A percentile compares a stretch with the other conserved stretches of the same genome.
These are phyloP conservation scores for Fusarium goolgardi DNA, from an alignment of 2,329 filamentous ascomycete genomes.

Conservation along the genomic window DNA sequence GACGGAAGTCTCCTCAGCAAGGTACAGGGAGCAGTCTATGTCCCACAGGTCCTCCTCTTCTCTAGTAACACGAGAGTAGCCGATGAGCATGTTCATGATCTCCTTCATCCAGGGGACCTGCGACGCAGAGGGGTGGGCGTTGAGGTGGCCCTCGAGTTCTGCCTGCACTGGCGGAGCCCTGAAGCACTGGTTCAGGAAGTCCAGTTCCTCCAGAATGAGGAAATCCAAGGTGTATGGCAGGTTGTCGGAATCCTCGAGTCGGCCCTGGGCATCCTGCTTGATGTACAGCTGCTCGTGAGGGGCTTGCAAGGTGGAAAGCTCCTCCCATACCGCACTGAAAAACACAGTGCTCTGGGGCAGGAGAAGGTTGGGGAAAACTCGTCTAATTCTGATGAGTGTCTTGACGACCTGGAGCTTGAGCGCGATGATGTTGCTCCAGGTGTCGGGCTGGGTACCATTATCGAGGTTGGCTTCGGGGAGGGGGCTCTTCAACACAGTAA, in stretches of 20 bases:
- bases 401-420: conserved; percentile 96
- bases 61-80: conserved; percentile 88
- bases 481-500: conserved; percentile 77
- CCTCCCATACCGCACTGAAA: conserved; percentile 90
- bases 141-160: conserved; percentile 86
- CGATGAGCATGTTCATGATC: conserved; percentile 85
- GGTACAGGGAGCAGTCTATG: conserved; percentile 93
- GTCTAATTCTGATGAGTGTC: conserved; percentile 88
- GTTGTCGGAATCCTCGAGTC: conserved; percentile 88
- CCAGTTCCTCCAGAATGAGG: conserved; percentile 90
- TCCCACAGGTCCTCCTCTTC: conserved; percentile 98
- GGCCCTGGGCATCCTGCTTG: conserved; percentile 83
- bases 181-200: conserved; percentile 92
- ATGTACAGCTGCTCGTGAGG: conserved; percentile 88
- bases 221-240: conserved; percentile 97
- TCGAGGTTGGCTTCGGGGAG: conserved; percentile 72
- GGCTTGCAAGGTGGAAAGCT: conserved; percentile 78
- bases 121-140: conserved; percentile 66
- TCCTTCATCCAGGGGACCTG: conserved; percentile 85
- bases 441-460: conserved; percentile 66
- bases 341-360: conserved; percentile 84
- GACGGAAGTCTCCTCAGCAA: conserved; percentile 94
- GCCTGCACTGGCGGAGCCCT: conserved; percentile 88
- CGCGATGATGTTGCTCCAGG: conserved; percentile 84
- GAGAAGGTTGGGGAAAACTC: conserved; percentile 83